phyloP scores from a whole-genome alignment of 208 protist species.

The Angomonas deanei region DNA sequence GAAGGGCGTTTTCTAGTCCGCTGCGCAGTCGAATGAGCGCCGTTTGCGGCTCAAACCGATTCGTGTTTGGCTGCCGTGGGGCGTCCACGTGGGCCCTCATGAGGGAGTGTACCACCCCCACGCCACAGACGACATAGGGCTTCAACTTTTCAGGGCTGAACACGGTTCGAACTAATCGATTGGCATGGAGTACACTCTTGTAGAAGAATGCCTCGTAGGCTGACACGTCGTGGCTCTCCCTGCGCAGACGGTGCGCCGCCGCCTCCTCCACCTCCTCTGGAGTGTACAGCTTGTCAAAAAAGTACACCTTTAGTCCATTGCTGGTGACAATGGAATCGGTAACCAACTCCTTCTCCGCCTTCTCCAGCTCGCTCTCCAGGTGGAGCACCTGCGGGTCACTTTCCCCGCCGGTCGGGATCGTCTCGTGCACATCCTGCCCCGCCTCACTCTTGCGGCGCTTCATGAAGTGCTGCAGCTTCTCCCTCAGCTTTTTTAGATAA shows the following conservation, averaged over 20 bases:
- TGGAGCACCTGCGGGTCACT: background rate
- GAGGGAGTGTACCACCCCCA: conserved; percentile 80
- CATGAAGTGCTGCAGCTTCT: conserved; percentile 16
- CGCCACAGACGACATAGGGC: conserved; percentile 66
- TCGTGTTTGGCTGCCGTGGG: conserved; percentile 76
- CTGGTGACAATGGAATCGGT: conserved; percentile 42
- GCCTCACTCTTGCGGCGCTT: conserved; percentile 13
- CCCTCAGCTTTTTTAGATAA: conserved; percentile 6
- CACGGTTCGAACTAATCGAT: conserved; percentile 59
- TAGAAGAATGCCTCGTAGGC: conserved; percentile 69
- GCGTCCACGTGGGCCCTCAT: conserved; percentile 80
- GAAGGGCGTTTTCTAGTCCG: conserved; percentile 80
- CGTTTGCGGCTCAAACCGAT: conserved; percentile 69
- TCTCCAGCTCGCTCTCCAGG: conserved; percentile 2
- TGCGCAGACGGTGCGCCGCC: conserved; percentile 64
- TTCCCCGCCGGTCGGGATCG: no score
- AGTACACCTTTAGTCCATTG: conserved; percentile 54
- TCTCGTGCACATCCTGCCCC: background rate
- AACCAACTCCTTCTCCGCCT: background rate
- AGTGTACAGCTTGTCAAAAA: conserved; percentile 79
- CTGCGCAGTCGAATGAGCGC: conserved; percentile 73
- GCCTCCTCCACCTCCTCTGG: conserved; percentile 61
- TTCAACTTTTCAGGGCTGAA: conserved; percentile 66
- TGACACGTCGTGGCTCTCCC: conserved; percentile 52
- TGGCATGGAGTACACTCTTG: conserved; percentile 63